Evolutionary conservation across 305 asterid species (phyloP), one percentile per base, ranked within the genome.

Genomic region (Ajuga reptans): DNA sequence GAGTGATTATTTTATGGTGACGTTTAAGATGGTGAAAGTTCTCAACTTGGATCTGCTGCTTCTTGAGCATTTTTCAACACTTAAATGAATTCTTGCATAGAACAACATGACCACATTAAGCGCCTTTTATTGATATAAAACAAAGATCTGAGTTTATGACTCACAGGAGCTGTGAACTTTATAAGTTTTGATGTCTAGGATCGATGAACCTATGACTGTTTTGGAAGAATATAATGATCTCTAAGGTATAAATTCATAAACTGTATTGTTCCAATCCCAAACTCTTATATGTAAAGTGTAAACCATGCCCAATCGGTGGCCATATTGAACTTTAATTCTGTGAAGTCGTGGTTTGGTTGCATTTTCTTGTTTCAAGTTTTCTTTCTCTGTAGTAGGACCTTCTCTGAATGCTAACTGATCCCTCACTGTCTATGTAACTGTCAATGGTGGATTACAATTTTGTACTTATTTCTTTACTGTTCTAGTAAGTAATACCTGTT

Each of bases 401-500:
- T 37, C 36, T 18, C 52, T 51, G 62, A 51, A 37, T 51, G 7
- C 14, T 55, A 55, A 45, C 24, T 56, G 46, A 66, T 34, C 37
- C 10, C 29, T 29, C 59, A 10, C 53, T 15, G 7, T 43, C 46
- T 64, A 45, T 75, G 16, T 55, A 24, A 50, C 49, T 54, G 58
- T 71, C 71, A 66, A 33, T 39, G 9, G 47, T 66, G 43, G 21
- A 49, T 49, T 61, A 58, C 36, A 29, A 36, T 17, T 56, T 57
- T 36, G 15, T 61, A 43, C 62, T 41, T 75, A 39, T 27, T 61
- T 68, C 14, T 11, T 12, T 33, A 12, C 45, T 3, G 39, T 49
- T 27, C 9, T 37, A 52, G 51, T 50, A 10, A 49, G 55, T 59
- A 50, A 15, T 29, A 54, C 21, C 77, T 47, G 15, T 34, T 59